A percentile compares a stretch with the other conserved stretches of the same genome.
Conservation (phyloP, 2,329 filamentous ascomycete species). For the Penicillium sp. region DNA sequence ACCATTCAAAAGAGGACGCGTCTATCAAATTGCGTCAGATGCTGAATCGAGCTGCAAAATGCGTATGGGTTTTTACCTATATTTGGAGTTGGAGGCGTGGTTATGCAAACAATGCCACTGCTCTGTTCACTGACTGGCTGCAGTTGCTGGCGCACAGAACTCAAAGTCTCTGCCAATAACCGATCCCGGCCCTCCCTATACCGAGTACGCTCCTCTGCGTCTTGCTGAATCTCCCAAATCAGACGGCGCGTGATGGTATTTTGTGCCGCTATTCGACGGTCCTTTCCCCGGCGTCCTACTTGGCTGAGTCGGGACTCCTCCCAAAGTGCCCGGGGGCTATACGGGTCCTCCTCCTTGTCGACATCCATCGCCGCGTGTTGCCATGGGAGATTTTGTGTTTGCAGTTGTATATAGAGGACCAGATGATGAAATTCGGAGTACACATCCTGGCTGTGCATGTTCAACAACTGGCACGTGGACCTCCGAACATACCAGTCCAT, state of each 20-base stretch:
- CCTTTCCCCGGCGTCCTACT: constrained; percentile 30
- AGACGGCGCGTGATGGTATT: constrained; percentile 36
- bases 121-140: constrained; percentile 25
- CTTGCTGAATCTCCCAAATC: constrained; percentile 39
- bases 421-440: constrained; percentile 35
- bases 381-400: constrained; percentile 20
- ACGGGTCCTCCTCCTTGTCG: constrained; percentile 21
- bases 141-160: constrained; percentile 25
- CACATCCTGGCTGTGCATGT: constrained; percentile 35
- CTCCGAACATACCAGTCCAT: constrained; percentile 39
- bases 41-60: not conserved
- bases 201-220: constrained; percentile 28
- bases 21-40: constrained; percentile 22
- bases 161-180: constrained; percentile 28
- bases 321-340: constrained; percentile 26
- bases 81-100: constrained; percentile 29
- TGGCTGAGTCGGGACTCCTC: constrained; percentile 34
- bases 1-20: constrained; percentile 29
- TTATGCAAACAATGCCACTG: constrained; percentile 33
- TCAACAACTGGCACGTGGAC: constrained; percentile 34
- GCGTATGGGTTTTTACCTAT: constrained; percentile 25
- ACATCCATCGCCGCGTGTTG: constrained; percentile 24
- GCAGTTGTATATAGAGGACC: constrained; percentile 30
- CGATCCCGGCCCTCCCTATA: constrained; percentile 26
- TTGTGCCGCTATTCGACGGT: constrained; percentile 34